Evolutionary conservation across 2,329 filamentous ascomycete genomes (phyloP).

Genomic region (Alternaria metachromatica): DNA sequence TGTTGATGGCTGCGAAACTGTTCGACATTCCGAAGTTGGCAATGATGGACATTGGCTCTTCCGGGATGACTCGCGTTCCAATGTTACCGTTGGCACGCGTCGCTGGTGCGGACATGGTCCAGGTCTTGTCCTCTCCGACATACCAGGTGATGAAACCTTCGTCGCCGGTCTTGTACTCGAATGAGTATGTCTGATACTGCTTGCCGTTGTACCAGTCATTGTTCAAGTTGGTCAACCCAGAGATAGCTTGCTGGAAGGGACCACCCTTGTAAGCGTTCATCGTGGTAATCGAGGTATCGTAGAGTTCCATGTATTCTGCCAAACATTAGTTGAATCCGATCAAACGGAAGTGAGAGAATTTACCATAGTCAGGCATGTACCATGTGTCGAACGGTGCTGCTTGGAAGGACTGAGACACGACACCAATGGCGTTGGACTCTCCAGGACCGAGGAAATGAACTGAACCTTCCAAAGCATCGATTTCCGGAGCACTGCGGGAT

Average conservation of each 20-base stretch:
- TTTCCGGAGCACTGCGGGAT: slow-evolving; percentile 72
- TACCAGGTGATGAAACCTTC: slow-evolving; percentile 71
- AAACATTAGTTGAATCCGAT: slow-evolving; percentile 17
- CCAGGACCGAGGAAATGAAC: slow-evolving; percentile 60
- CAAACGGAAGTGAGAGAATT: slow-evolving; percentile 7
- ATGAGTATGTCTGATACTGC: slow-evolving; percentile 63
- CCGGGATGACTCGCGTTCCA: slow-evolving; percentile 68
- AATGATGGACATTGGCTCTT: slow-evolving; percentile 72
- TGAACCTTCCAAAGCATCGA: slow-evolving; percentile 75
- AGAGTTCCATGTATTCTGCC: slow-evolving; percentile 68
- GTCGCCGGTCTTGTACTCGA: slow-evolving; percentile 63
- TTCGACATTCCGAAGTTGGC: slow-evolving; percentile 75
- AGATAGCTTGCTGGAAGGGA: slow-evolving; percentile 63
- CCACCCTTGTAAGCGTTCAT: slow-evolving; percentile 64
- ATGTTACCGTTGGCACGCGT: slow-evolving; percentile 74
- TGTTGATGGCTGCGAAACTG: slow-evolving; percentile 68
- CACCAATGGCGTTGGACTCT: slow-evolving; percentile 62
- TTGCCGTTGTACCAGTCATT: slow-evolving; percentile 65
- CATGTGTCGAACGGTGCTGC: slow-evolving; percentile 74
- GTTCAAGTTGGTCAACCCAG: slow-evolving; percentile 61
- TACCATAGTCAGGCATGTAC: slow-evolving; percentile 66
- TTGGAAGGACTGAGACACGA: slow-evolving; percentile 71
- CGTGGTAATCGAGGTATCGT: slow-evolving; percentile 61
- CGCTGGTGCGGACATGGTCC: slow-evolving; percentile 66
- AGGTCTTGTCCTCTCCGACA: slow-evolving; percentile 69